Conservation (phyloP, 306 rosid genomes). For the Aeschynomene evenia region DNA sequence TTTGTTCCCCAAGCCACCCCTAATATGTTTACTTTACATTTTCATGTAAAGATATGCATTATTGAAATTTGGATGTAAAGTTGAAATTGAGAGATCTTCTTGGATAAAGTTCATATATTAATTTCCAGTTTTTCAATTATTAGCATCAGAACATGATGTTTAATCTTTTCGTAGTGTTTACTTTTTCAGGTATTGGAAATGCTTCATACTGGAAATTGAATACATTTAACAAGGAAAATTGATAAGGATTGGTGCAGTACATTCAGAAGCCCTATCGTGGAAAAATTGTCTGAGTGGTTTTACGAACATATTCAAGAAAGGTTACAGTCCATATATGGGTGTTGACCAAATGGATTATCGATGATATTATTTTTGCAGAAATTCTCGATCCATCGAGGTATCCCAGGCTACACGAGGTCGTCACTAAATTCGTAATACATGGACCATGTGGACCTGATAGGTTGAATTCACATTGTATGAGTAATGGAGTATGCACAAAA, state of each 20-base stretch:
- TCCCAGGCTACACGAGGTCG: background rate
- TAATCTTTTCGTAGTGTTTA: background rate
- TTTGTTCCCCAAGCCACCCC: background rate
- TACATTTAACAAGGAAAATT: background rate
- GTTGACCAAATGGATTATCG: background rate
- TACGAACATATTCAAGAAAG: background rate
- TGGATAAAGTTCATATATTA: conserved; percentile 20
- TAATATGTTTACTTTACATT: conserved; percentile 19
- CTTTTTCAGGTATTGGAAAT: background rate
- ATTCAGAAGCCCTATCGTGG: background rate
- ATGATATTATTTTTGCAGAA: no score
- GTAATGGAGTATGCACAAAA: background rate
- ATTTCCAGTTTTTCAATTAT: background rate
- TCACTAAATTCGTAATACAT: background rate
- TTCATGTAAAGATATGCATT: conserved; percentile 27
- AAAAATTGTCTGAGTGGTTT: background rate
- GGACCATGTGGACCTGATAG: background rate
- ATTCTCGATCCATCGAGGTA: no score
- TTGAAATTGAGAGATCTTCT: conserved; percentile 13
- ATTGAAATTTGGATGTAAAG: background rate
- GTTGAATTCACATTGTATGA: background rate
- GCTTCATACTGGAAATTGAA: background rate
- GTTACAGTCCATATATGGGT: background rate
- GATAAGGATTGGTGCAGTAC: background rate
- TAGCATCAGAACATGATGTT: background rate